phyloP scores from a whole-genome alignment of 305 asterid genomes.

The Solanum hybrid region DNA sequence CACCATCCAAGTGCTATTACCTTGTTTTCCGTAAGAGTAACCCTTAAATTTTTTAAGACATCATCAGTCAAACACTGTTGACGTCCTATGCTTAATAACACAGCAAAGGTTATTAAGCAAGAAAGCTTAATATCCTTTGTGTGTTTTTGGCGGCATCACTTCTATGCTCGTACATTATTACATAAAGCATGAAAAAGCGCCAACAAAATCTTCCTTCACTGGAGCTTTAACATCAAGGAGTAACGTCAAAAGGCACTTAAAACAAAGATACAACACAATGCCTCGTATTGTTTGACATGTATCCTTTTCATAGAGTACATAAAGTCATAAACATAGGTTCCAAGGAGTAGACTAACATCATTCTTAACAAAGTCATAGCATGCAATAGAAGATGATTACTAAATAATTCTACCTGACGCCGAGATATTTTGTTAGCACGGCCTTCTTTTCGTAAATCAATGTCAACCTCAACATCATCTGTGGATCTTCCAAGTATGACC shows the following conservation, averaged over 20 bases:
- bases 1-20: constrained; percentile 1
- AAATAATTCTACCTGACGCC: constrained; percentile 66
- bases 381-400: background rate
- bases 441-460: constrained; percentile 93
- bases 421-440: constrained; percentile 84
- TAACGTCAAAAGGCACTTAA: background rate
- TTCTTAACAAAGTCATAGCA: background rate
- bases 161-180: background rate
- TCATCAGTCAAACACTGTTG: background rate
- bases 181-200: background rate
- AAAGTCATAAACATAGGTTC: background rate
- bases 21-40: background rate
- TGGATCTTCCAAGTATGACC: constrained; percentile 94
- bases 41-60: background rate
- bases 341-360: background rate
- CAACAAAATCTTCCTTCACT: background rate
- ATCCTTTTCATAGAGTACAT: constrained; percentile 1
- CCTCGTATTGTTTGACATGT: background rate
- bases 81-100: background rate
- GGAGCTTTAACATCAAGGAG: background rate
- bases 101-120: background rate
- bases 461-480: constrained; percentile 80
- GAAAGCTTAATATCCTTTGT: background rate
- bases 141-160: background rate
- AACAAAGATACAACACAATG: background rate